Conservation (phyloP, 257 asterid genomes). For the Jaltomata sinuosa region DNA sequence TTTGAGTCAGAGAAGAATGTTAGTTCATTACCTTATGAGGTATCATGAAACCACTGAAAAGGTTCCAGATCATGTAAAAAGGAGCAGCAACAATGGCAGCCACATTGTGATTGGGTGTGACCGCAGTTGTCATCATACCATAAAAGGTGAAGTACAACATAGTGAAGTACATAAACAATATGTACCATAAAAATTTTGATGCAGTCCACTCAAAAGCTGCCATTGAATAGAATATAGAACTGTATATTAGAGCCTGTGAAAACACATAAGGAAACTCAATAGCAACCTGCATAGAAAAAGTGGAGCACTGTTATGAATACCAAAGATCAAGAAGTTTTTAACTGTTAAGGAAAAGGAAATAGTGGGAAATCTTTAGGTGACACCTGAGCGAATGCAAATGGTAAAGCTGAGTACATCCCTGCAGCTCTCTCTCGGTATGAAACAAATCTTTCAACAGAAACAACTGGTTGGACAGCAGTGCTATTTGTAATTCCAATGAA, state of each 20-base stretch:
- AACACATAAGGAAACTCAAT: conserved; percentile 85
- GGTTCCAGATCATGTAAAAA: conserved; percentile 94
- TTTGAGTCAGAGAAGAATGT: neutral
- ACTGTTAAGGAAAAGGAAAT: neutral
- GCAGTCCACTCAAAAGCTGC: conserved; percentile 76
- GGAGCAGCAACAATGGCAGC: conserved; percentile 90
- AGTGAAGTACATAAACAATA: conserved; percentile 68
- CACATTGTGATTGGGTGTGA: conserved; percentile 86
- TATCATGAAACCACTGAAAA: conserved; percentile 92
- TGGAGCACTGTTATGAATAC: neutral
- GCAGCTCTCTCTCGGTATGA: conserved; percentile 94
- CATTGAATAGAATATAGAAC: conserved; percentile 67
- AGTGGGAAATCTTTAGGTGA: neutral
- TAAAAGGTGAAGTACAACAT: conserved; percentile 82
- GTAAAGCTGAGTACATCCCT: conserved; percentile 89
- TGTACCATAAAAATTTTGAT: conserved; percentile 60
- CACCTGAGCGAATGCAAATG: conserved; percentile 92
- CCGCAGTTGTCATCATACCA: conserved; percentile 98
- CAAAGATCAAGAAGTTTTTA: neutral
- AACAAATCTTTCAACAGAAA: conserved; percentile 90
- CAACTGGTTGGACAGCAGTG: conserved; percentile 93
- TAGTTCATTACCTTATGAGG: conserved; percentile 72
- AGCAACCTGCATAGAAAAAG: conserved; percentile 55
- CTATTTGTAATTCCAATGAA: conserved; percentile 78
- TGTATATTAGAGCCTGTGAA: conserved; percentile 55